These are phyloP conservation scores for Colletotrichum sp. DNA, from an alignment of 2,329 filamentous ascomycete genomes.

Conservation along the genomic window DNA sequence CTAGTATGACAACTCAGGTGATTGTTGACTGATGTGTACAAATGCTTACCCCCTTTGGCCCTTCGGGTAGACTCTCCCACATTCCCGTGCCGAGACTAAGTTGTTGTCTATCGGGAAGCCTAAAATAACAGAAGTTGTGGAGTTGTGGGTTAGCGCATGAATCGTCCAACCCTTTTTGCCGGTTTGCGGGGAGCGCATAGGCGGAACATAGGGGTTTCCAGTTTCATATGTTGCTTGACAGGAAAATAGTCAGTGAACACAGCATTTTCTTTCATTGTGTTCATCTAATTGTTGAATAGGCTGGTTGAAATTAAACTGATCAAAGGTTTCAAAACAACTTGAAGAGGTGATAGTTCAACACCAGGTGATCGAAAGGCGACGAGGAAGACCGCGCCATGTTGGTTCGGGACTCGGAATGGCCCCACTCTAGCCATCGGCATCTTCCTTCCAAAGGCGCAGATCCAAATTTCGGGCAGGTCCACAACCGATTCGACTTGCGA, in stretches of 20 bases:
- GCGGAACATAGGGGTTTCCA: not conserved
- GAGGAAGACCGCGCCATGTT: not conserved
- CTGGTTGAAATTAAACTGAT: not conserved
- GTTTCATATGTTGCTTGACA: not conserved
- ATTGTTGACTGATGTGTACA: not conserved
- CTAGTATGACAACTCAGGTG: not conserved
- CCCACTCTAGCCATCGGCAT: not conserved
- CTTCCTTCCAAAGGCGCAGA: not conserved
- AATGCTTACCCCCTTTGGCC: not conserved
- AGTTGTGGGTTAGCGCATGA: not conserved
- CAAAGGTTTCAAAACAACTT: not conserved
- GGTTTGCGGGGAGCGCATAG: not conserved
- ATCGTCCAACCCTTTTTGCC: not conserved
- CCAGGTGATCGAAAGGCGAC: not conserved
- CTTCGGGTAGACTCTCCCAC: not conserved
- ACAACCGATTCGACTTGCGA: not conserved
- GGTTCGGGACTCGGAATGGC: not conserved
- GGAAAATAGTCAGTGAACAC: not conserved
- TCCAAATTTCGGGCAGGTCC: not conserved
- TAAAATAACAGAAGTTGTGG: not conserved
- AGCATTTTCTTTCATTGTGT: accelerated
- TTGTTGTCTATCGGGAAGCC: not conserved
- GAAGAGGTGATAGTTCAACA: not conserved
- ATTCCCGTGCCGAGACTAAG: not conserved
- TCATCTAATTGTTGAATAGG: accelerated